These are phyloP conservation scores for Cryptosporidium ubiquitum DNA, from an alignment of 169 alveolate genomes.

Conservation along the genomic window DNA sequence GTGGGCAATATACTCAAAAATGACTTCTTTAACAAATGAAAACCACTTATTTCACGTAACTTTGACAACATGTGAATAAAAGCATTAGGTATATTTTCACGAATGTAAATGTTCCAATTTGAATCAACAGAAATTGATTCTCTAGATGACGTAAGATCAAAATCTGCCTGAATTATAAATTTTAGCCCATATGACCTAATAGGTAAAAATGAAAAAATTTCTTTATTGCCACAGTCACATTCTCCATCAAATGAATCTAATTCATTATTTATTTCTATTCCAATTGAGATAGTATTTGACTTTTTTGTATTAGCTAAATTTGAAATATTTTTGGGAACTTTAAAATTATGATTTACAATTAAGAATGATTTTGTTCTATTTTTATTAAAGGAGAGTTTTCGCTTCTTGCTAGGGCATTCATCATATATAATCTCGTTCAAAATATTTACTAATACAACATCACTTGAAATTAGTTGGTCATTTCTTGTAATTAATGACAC, in stretches of 20 bases:
- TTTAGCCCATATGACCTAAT: slow-evolving; percentile 76
- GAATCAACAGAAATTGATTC: slow-evolving; percentile 65
- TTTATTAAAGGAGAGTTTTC: background rate
- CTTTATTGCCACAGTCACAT: background rate
- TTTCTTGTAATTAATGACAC: background rate
- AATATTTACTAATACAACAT: background rate
- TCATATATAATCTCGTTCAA: background rate
- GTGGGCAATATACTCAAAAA: slow-evolving; percentile 19
- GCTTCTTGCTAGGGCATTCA: background rate
- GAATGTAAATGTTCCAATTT: slow-evolving; percentile 31
- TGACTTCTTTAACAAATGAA: slow-evolving; percentile 48
- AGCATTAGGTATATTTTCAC: slow-evolving; percentile 55
- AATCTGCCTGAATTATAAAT: slow-evolving; percentile 77
- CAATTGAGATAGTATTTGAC: slow-evolving; percentile 1
- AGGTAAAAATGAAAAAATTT: slow-evolving; percentile 76
- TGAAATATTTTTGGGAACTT: background rate
- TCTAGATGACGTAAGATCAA: slow-evolving; percentile 77
- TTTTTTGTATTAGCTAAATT: background rate
- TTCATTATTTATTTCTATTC: slow-evolving; percentile 11
- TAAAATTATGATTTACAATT: slow-evolving; percentile 2
- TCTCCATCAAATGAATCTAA: slow-evolving; percentile 29
- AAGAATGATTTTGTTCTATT: slow-evolving; percentile 17
- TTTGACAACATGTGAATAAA: background rate
- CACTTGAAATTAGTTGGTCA: background rate
- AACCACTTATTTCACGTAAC: background rate